These are phyloP conservation scores for Chrysoporthe deuterocubensis DNA, from an alignment of 2,329 filamentous ascomycete species.

Conservation along the genomic window DNA sequence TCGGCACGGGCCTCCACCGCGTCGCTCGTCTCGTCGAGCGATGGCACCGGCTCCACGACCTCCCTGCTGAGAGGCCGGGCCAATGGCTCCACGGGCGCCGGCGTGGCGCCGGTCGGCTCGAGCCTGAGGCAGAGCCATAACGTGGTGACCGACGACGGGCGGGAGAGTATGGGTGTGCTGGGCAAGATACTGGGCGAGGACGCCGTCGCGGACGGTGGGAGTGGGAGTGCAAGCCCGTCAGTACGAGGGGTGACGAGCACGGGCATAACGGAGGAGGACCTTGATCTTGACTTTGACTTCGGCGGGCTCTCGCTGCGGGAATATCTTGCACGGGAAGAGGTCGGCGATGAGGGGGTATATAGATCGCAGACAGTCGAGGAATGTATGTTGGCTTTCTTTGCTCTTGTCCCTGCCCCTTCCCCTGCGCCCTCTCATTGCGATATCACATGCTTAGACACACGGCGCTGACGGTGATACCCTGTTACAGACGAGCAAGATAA, in stretches of 20 bases:
- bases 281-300: conserved; percentile 77
- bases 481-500: conserved; percentile 74
- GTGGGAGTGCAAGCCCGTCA: not conserved
- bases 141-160: conserved; percentile 43
- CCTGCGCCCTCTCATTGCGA: conserved; percentile 9
- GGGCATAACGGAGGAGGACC: conserved; percentile 51
- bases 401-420: conserved; percentile 14
- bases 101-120: conserved; percentile 53
- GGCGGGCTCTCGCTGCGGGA: conserved; percentile 75
- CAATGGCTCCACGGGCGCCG: conserved; percentile 37
- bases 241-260: not conserved
- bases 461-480: conserved; percentile 11
- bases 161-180: conserved; percentile 57
- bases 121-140: conserved; percentile 52
- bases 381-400: conserved; percentile 57
- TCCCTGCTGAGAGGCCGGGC: conserved; percentile 53
- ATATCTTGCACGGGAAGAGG: conserved; percentile 53
- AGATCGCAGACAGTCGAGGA: conserved; percentile 69
- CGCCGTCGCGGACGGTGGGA: conserved; percentile 33
- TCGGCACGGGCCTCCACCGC: conserved; percentile 64
- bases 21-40: conserved; percentile 58
- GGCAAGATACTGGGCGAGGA: conserved; percentile 24
- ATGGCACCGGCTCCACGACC: conserved; percentile 53
- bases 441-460: conserved; percentile 12
- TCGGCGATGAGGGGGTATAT: conserved; percentile 41